These are phyloP conservation scores for Linnemannia exigua DNA, from an alignment of 192 early-diverging fungal genomes.

Conservation along the genomic window DNA sequence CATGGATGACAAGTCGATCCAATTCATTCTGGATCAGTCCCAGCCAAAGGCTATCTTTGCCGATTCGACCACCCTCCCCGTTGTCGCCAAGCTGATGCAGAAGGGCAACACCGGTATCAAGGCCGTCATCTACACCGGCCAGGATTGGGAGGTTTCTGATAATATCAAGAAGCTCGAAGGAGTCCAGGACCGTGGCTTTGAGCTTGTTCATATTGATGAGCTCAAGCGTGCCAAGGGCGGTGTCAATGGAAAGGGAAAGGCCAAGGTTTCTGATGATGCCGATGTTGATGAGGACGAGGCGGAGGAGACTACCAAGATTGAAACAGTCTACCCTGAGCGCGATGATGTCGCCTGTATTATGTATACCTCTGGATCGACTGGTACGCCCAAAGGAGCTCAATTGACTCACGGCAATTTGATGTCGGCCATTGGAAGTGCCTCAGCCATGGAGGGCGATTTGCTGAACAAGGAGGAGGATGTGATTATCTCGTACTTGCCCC, in stretches of 20 bases:
- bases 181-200: conserved; percentile 26
- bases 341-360: conserved; percentile 73
- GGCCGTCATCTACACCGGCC: conserved; percentile 73
- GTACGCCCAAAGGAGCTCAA: conserved; percentile 83
- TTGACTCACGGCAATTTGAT: conserved; percentile 77
- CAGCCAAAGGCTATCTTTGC: conserved; percentile 49
- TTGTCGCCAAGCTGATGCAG: conserved; percentile 49
- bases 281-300: neutral
- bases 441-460: conserved; percentile 36
- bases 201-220: conserved; percentile 66
- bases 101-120: conserved; percentile 57
- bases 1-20: conserved; percentile 84
- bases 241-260: conserved; percentile 17
- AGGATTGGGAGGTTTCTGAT: conserved; percentile 48
- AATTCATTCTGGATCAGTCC: conserved; percentile 60
- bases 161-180: conserved; percentile 23
- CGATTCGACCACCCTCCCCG: conserved; percentile 35
- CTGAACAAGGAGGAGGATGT: conserved; percentile 50
- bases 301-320: conserved; percentile 2
- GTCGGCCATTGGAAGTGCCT: conserved; percentile 64
- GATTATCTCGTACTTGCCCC: conserved; percentile 70
- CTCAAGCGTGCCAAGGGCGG: conserved; percentile 58
- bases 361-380: conserved; percentile 83
- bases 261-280: neutral
- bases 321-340: conserved; percentile 36